These are phyloP conservation scores for Amanita rimosa DNA, from an alignment of 768 basidiomycete species.

Conservation along the genomic window DNA sequence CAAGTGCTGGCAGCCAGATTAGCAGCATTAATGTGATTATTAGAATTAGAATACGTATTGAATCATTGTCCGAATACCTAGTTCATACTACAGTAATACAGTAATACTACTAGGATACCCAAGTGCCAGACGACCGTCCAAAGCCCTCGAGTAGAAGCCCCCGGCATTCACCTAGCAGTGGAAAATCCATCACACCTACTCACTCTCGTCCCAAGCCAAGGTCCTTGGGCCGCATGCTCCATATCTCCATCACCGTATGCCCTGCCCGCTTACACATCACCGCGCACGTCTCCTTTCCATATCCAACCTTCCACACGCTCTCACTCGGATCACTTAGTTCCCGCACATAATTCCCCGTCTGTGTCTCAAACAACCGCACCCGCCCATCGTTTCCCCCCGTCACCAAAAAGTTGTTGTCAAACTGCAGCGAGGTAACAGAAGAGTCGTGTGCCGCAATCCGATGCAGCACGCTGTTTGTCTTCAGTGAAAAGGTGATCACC, in stretches of 20 bases:
- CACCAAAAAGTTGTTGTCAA: constrained; percentile 72
- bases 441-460: constrained; percentile 85
- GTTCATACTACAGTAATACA: too few relatives aligned
- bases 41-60: too few relatives aligned
- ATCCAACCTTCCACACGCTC: constrained; percentile 80
- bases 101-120: too few relatives aligned
- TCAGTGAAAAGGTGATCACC: constrained; percentile 31
- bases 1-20: too few relatives aligned
- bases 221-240: constrained; percentile 56
- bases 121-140: neutral
- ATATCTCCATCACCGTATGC: constrained; percentile 82
- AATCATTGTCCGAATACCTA: too few relatives aligned
- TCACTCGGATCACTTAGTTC: constrained; percentile 73
- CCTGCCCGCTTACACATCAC: constrained; percentile 73
- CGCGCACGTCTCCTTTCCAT: constrained; percentile 51
- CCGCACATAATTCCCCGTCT: constrained; percentile 57
- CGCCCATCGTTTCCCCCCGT: constrained; percentile 82
- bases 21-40: too few relatives aligned
- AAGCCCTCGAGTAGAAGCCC: too few relatives aligned
- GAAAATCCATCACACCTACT: neutral
- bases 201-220: too few relatives aligned
- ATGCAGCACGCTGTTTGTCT: constrained; percentile 32
- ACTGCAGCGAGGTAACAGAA: constrained; percentile 78
- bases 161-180: neutral
- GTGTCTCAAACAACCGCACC: constrained; percentile 60